phyloP scores from a whole-genome alignment of 2,329 filamentous ascomycete genomes.

The Colletotrichum brevisporum region DNA sequence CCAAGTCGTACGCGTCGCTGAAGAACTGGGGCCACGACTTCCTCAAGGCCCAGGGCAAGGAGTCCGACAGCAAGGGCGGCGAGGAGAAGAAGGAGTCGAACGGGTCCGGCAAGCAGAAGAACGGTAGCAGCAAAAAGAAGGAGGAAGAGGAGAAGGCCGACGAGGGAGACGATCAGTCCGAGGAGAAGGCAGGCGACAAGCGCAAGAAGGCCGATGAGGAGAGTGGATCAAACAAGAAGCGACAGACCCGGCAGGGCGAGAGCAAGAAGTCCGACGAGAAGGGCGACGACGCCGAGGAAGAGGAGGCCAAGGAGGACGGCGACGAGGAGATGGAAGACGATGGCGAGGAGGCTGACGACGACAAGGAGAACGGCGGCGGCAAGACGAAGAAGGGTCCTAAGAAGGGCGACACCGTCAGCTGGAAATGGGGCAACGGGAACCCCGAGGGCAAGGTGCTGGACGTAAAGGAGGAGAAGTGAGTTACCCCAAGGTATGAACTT shows the following conservation, averaged over 20 bases:
- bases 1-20: conserved; percentile 69
- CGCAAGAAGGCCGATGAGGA: conserved; percentile 38
- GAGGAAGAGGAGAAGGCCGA: conserved; percentile 48
- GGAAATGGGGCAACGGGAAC: conserved; percentile 61
- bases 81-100: conserved; percentile 21
- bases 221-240: conserved; percentile 43
- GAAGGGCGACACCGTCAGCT: conserved; percentile 60
- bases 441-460: conserved; percentile 60
- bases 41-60: conserved; percentile 54
- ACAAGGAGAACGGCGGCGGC: conserved; percentile 35
- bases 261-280: conserved; percentile 35
- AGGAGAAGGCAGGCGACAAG: conserved; percentile 40
- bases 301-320: conserved; percentile 36
- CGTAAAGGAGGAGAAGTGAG: conserved; percentile 59
- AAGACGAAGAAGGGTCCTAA: conserved; percentile 51
- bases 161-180: conserved; percentile 43
- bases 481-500: not conserved
- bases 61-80: conserved; percentile 38
- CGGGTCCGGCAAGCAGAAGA: conserved; percentile 25
- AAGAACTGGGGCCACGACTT: conserved; percentile 75
- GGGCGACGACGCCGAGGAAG: conserved; percentile 25
- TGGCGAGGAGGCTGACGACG: conserved; percentile 27
- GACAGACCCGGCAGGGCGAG: conserved; percentile 42
- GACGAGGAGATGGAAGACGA: conserved; percentile 37
- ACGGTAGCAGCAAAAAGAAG: conserved; percentile 44